Conservation (phyloP, 345 rosid genomes). For the Hibiscus mutabilis region DNA sequence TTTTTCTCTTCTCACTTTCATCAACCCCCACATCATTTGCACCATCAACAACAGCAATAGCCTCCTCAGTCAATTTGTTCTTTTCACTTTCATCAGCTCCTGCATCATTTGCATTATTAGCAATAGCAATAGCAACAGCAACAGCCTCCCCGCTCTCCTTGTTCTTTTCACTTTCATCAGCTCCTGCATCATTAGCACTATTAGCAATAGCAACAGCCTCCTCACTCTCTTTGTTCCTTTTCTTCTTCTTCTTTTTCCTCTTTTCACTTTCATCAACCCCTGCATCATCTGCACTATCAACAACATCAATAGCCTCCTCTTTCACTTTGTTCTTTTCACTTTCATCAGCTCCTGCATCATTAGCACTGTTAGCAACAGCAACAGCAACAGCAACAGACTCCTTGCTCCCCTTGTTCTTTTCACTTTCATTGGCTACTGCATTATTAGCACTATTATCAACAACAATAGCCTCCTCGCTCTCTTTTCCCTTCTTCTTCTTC, state of each 20-base stretch:
- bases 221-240: neutral
- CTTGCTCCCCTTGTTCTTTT: neutral
- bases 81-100: conserved; percentile 45
- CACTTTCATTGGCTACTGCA: conserved; percentile 15
- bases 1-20: conserved; percentile 35
- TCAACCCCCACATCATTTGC: conserved; percentile 7
- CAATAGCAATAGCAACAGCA: neutral
- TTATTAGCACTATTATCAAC: conserved; percentile 33
- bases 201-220: conserved; percentile 15
- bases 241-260: too few relatives aligned
- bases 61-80: conserved; percentile 11
- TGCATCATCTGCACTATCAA: neutral
- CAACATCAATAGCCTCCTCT: neutral
- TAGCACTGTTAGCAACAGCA: neutral
- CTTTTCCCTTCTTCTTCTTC: conserved; percentile 57
- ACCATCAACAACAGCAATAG: neutral
- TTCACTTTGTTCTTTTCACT: conserved; percentile 44
- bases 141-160: conserved; percentile 35
- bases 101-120: neutral
- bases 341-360: conserved; percentile 18
- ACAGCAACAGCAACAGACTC: conserved; percentile 24
- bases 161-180: conserved; percentile 45
- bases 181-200: conserved; percentile 32
- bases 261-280: conserved; percentile 25
- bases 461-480: conserved; percentile 36